Evolutionary conservation across 2,329 filamentous ascomycete species (phyloP), one percentile per base, ranked within the genome.

Genomic region (Fonsecaea pedrosoi): DNA sequence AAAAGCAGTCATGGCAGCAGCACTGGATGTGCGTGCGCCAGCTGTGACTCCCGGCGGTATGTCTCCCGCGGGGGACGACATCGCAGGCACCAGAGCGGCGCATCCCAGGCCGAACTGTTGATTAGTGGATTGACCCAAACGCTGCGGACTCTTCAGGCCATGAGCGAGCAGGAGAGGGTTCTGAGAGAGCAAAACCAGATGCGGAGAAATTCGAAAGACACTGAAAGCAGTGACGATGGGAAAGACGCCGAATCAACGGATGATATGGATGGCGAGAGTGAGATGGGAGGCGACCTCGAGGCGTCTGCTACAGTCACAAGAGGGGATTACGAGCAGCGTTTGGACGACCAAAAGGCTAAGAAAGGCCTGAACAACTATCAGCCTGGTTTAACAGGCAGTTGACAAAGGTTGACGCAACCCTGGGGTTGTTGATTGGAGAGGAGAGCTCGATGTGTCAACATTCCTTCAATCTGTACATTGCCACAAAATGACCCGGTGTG

Each of bases 41-140:
- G 9, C 18, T 25, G 21, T 30, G 45, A 30, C 15, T 54, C 34
- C 8, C 59, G 59, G 7, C 45, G 13, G n/a, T 18, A 40, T 15
- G 13, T 9, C 34, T 61, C 42, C 48, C 59, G n/a, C 8, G 48
- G 48, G 3, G 48, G 59, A 4, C 59, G 59, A 61, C 45, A 18
- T 5, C 38, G 59, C 35, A 21, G 34, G 12, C 59, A 54, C 18
- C 59, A 32, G 18, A 38, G 34, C 35, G 30, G 21, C 4, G 12
- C 18, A 12, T 35, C 32, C 10, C 45, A 9, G 21, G 30, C 25
- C 3, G 48, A n/a, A 5, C 15, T 61, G 21, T 30, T 61, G 59
- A 54, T 61, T n/a, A 40, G 45, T 40, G 59, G 59, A 21, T 34
- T 61, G 48, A 54, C 59, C 18, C 40, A 32, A 7, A 54, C 53